Evolutionary conservation across 352 stramenopile species (phyloP).

Genomic region (Phytophthora quininea): DNA sequence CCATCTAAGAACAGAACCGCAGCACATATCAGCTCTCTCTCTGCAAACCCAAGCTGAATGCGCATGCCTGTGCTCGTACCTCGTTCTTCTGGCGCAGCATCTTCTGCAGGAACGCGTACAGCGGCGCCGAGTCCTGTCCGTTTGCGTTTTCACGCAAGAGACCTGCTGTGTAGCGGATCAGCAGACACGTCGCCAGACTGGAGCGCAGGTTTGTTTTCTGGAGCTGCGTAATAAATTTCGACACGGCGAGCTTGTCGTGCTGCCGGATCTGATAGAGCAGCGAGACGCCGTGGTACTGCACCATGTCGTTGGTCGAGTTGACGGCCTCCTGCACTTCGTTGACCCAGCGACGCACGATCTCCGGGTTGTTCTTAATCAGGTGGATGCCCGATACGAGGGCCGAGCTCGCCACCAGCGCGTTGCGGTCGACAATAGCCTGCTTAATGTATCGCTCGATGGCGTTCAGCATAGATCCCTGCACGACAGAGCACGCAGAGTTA

Average conservation of each 20-base stretch:
- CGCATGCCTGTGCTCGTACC: conserved; percentile 27
- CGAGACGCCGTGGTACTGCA: conserved; percentile 98
- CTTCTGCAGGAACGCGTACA: conserved; percentile 94
- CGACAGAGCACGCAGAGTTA: conserved; percentile 9
- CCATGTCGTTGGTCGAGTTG: conserved; percentile 97
- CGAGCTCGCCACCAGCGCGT: conserved; percentile 95
- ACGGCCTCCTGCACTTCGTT: conserved; percentile 98
- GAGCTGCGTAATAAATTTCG: conserved; percentile 93
- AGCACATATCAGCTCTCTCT: too few relatives aligned
- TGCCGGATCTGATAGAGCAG: conserved; percentile 99
- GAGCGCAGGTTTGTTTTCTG: conserved; percentile 94
- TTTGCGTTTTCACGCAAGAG: conserved; percentile 90
- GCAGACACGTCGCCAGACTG: conserved; percentile 95
- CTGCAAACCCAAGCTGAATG: background rate
- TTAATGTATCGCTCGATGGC: conserved; percentile 98
- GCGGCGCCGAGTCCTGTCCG: conserved; percentile 73
- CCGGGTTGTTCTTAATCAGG: conserved; percentile 93
- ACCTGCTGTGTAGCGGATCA: conserved; percentile 97
- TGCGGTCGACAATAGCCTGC: conserved; percentile 99
- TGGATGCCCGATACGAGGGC: conserved; percentile 97
- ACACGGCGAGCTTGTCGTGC: conserved; percentile 97
- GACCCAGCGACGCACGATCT: conserved; percentile 96
- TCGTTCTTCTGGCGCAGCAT: conserved; percentile 97
- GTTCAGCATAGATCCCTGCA: conserved; percentile 87
- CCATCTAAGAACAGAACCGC: conserved; percentile 83